These are phyloP conservation scores for Nepenthes alata DNA, from an alignment of 179 eudicot genomes.

Conservation along the genomic window DNA sequence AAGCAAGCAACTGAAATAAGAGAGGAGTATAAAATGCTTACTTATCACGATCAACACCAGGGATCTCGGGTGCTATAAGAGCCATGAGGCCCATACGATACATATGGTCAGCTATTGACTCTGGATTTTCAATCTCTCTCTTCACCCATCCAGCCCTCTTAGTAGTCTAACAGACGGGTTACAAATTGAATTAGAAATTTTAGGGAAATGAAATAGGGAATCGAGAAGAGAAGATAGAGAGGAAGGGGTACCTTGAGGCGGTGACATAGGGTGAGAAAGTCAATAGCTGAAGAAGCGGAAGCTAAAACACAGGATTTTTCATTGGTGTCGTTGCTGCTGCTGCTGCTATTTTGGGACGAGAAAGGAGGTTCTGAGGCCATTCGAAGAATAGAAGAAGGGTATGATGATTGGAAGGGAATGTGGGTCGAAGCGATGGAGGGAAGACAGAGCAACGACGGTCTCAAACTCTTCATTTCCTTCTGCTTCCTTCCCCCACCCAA, in stretches of 20 bases:
- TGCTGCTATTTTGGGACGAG: constrained; percentile 3
- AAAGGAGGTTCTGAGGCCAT: constrained; percentile 18
- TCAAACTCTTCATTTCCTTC: no score
- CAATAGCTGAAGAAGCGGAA: constrained; percentile 73
- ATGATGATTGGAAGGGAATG: neutral
- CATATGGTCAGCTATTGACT: constrained; percentile 93
- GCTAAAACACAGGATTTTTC: constrained; percentile 6
- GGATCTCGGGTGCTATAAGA: constrained; percentile 63
- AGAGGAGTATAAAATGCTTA: constrained; percentile 11
- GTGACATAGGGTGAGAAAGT: constrained; percentile 79
- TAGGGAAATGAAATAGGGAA: neutral
- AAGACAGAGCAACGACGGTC: constrained; percentile 8
- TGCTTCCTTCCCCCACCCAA: no score
- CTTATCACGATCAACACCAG: constrained; percentile 88
- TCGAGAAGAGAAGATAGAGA: neutral
- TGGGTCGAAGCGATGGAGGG: constrained; percentile 6
- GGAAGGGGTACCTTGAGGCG: constrained; percentile 57
- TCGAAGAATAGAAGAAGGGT: constrained; percentile 6
- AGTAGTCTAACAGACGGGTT: constrained; percentile 32
- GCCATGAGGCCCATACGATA: constrained; percentile 96
- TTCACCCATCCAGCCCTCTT: constrained; percentile 90
- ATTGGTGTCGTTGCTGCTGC: neutral
- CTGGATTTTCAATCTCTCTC: constrained; percentile 56
- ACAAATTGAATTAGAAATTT: constrained; percentile 1
- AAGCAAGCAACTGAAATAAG: neutral